Percentiles rank a stretch among this genome's conserved stretches.
phyloP scores from a whole-genome alignment of 306 rosid genomes.

The Pachyrhizus erosus region DNA sequence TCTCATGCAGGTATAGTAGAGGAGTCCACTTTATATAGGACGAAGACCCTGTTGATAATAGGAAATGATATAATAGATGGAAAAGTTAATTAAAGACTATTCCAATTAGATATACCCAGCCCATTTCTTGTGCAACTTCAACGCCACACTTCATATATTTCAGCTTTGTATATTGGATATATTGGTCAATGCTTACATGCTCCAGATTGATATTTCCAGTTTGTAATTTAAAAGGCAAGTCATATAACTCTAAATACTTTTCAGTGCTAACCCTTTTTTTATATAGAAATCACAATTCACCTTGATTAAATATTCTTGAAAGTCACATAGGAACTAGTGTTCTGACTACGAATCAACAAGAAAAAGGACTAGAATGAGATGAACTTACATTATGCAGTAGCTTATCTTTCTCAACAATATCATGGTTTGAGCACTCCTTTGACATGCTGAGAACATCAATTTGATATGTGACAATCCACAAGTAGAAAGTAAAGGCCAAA shows the following conservation, averaged over 20 bases:
- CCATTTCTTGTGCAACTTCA: too few relatives aligned
- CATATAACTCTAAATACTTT: background rate
- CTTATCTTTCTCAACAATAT: slow-evolving; percentile 58
- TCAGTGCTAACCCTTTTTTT: slow-evolving; percentile 9
- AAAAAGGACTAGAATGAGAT: slow-evolving; percentile 35
- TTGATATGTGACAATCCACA: slow-evolving; percentile 38
- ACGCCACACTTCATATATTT: background rate
- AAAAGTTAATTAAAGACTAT: background rate
- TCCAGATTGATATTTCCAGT: slow-evolving; percentile 3
- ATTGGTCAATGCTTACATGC: slow-evolving; percentile 2
- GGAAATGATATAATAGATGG: background rate
- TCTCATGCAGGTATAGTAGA: background rate
- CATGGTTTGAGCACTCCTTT: slow-evolving; percentile 56
- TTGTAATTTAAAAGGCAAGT: slow-evolving; percentile 19
- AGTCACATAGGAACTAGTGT: slow-evolving; percentile 20
- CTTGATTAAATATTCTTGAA: slow-evolving; percentile 17
- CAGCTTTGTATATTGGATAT: background rate
- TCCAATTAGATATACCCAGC: too few relatives aligned
- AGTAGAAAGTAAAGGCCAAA: slow-evolving; percentile 14
- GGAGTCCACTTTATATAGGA: slow-evolving; percentile 5
- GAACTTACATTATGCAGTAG: slow-evolving; percentile 73
- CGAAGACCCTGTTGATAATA: slow-evolving; percentile 12
- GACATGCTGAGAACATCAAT: slow-evolving; percentile 52
- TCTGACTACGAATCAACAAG: background rate
- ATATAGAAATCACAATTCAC: background rate